These are phyloP conservation scores for Penicillium janthinellum DNA, from an alignment of 2,329 filamentous ascomycete genomes.

Conservation along the genomic window DNA sequence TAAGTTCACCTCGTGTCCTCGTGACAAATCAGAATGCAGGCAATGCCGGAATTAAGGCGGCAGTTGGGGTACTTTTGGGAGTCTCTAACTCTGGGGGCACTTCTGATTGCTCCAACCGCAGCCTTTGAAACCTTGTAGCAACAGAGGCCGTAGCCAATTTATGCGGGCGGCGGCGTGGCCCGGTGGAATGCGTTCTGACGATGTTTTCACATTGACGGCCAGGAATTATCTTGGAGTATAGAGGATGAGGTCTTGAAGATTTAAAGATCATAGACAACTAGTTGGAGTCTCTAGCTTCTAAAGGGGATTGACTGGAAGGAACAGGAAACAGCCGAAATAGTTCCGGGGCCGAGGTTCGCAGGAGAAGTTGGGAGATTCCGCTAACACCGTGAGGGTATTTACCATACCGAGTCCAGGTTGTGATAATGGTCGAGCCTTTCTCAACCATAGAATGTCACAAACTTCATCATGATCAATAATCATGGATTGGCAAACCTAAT, in stretches of 20 bases:
- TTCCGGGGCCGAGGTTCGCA: neutral
- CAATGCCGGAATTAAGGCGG: neutral
- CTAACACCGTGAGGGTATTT: neutral
- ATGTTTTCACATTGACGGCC: neutral
- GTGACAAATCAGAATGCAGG: neutral
- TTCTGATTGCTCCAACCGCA: neutral
- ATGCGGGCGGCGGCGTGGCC: neutral
- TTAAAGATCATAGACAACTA: neutral
- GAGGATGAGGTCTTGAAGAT: neutral
- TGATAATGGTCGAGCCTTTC: neutral
- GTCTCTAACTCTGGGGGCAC: too few relatives aligned
- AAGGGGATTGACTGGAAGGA: neutral
- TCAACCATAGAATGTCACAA: neutral
- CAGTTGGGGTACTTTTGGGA: neutral
- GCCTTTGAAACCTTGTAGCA: neutral
- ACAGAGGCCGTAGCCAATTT: neutral
- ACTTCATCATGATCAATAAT: neutral
- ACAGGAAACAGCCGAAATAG: neutral
- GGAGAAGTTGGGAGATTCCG: neutral
- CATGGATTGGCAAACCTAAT: neutral
- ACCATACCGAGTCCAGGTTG: neutral
- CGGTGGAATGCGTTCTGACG: neutral
- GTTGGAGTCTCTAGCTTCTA: neutral
- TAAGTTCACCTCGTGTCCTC: neutral
- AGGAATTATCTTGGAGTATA: neutral